Evolutionary conservation across 2,329 filamentous ascomycete genomes (phyloP).

Genomic region (Penicillium brasilianum): DNA sequence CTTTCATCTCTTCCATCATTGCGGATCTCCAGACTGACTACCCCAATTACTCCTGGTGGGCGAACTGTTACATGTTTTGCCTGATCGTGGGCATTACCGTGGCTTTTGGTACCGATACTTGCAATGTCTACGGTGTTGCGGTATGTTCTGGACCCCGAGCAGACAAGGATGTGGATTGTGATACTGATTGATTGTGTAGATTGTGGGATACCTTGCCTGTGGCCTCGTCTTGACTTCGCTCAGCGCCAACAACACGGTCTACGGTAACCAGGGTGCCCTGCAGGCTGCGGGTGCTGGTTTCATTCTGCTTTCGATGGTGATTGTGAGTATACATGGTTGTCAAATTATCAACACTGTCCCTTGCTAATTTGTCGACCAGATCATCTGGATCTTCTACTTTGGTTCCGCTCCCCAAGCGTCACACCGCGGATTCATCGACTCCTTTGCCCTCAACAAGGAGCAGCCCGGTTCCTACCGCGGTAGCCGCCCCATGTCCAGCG

Average conservation of each 20-base stretch:
- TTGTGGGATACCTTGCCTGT: slow-evolving; percentile 83
- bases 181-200: slow-evolving; percentile 49
- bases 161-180: neutral
- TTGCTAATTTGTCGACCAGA: slow-evolving; percentile 59
- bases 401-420: slow-evolving; percentile 86
- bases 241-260: slow-evolving; percentile 84
- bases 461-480: slow-evolving; percentile 62
- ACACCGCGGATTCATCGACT: slow-evolving; percentile 90
- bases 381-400: slow-evolving; percentile 99
- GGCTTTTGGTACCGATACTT: slow-evolving; percentile 81
- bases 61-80: slow-evolving; percentile 82
- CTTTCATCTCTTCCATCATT: slow-evolving; percentile 84
- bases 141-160: slow-evolving; percentile 50
- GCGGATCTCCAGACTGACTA: slow-evolving; percentile 64
- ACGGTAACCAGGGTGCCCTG: slow-evolving; percentile 69
- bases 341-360: neutral
- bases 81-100: slow-evolving; percentile 79
- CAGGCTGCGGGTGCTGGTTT: slow-evolving; percentile 91
- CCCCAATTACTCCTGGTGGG: slow-evolving; percentile 93
- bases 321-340: slow-evolving; percentile 62
- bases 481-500: slow-evolving; percentile 74
- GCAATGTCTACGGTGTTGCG: slow-evolving; percentile 88
- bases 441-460: slow-evolving; percentile 92
- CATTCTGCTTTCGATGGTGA: slow-evolving; percentile 90
- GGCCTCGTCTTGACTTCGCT: slow-evolving; percentile 86